Evolutionary conservation across 2,329 filamentous ascomycete species (phyloP), one percentile per base, ranked within the genome.

Genomic region (Fusarium sp.): DNA sequence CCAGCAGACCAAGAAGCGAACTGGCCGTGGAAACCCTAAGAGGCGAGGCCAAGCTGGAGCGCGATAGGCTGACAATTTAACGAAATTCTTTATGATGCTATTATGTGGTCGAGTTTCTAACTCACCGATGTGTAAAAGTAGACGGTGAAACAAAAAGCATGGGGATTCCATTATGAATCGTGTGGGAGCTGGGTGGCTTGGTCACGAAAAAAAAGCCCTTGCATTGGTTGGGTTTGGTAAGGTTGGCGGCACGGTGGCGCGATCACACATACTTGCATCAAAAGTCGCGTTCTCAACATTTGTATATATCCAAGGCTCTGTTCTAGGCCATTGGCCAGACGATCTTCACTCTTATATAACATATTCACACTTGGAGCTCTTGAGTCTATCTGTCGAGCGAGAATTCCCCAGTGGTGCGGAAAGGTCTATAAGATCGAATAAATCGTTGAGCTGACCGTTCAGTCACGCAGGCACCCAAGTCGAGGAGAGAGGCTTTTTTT

Each of bases 1-100:
- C 70, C 85, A 87, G 78, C 84, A 85, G 63, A 82, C 83, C n/a
- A 91, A 91, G 84, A 90, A 90, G 81, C 85, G 87, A 55, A 80
- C 86, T 44, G 83, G 84, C 59, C 85, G 87, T 35, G 85, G 84
- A 72, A 90, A 89, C 72, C 89, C 88, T 17, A 91, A 90, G 82
- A 83, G 86, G 69, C 82, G 89, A 57, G 86, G 87, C 56, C 77
- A 78, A 69, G 67, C 75, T 20, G 63, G 64, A 51, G 70, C 73
- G 38, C 76, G 65, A 71, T 78, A 69, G 69, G 49, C 39, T 56
- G 48, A 56, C 56, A 38, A 38, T 31, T 36, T 74, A 45, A 66
- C 55, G 59, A 74, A 61, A 64, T 51, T 59, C 63, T 70, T 63
- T 48, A 61, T 61, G 67, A 65, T 74, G 63, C 56, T 60, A 31